phyloP scores from a whole-genome alignment of 768 basidiomycete species.

The Lenzites betulinus region DNA sequence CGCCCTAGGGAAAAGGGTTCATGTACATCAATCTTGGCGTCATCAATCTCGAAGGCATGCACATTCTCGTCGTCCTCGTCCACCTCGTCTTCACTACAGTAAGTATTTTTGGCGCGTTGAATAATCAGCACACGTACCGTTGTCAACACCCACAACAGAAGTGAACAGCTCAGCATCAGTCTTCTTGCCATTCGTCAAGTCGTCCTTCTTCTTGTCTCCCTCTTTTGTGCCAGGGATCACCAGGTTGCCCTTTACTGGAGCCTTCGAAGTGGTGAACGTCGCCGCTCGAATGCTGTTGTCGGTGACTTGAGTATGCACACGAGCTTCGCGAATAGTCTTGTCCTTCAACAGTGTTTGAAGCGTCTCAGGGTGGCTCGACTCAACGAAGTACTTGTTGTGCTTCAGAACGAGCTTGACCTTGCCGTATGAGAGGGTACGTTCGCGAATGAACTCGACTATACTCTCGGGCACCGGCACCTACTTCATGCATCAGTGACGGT shows the following conservation, averaged over 20 bases:
- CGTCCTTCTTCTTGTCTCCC: conserved; percentile 70
- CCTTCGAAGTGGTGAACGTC: conserved; percentile 79
- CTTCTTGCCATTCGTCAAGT: conserved; percentile 41
- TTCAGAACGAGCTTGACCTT: conserved; percentile 98
- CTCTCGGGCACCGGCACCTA: conserved; percentile 91
- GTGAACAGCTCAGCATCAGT: conserved; percentile 85
- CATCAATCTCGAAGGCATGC: conserved; percentile 95
- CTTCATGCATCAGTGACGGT: neutral
- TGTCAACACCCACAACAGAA: conserved; percentile 93
- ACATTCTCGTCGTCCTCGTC: conserved; percentile 98
- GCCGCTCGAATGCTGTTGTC: conserved; percentile 76
- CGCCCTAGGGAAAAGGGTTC: neutral
- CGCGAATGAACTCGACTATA: conserved; percentile 85
- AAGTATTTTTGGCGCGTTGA: neutral
- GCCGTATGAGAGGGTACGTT: conserved; percentile 93
- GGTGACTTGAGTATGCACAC: conserved; percentile 67
- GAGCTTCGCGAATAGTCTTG: conserved; percentile 78
- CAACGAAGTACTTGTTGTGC: conserved; percentile 96
- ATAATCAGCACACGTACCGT: conserved; percentile 50
- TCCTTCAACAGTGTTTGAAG: conserved; percentile 88
- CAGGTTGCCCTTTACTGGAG: conserved; percentile 79
- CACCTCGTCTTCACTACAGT: conserved; percentile 73
- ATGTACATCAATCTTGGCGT: conserved; percentile 87
- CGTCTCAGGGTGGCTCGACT: conserved; percentile 93
- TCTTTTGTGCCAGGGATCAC: conserved; percentile 87